A percentile compares a stretch with the other conserved stretches of the same genome.
Conservation (phyloP, 106 monocot species). For the Dactylorhiza incarnata region DNA sequence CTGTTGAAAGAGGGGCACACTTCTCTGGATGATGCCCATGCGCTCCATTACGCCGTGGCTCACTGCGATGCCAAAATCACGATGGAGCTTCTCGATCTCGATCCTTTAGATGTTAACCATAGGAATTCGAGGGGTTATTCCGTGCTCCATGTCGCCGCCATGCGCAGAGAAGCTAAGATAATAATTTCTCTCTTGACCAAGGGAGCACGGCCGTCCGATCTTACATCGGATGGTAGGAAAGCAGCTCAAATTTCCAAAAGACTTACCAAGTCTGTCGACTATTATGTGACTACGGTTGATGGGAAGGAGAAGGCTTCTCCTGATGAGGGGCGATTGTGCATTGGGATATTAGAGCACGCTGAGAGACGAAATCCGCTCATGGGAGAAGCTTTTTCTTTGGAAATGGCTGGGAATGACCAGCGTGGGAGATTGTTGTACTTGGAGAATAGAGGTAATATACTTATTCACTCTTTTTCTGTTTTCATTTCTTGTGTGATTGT, state of each 20-base stretch:
- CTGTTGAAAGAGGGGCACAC: conserved; percentile 52
- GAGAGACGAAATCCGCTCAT: conserved; percentile 45
- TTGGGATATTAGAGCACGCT: conserved; percentile 75
- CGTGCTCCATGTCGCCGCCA: conserved; percentile 72
- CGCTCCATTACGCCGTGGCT: conserved; percentile 77
- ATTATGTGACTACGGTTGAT: conserved; percentile 28
- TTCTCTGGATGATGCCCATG: conserved; percentile 70
- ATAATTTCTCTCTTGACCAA: conserved; percentile 67
- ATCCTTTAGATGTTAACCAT: conserved; percentile 63
- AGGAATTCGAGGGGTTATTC: conserved; percentile 62
- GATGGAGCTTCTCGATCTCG: conserved; percentile 56
- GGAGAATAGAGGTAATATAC: conserved; percentile 74
- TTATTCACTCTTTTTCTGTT: background rate
- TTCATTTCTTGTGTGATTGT: background rate
- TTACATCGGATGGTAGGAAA: conserved; percentile 53
- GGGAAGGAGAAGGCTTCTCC: conserved; percentile 33
- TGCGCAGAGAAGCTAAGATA: conserved; percentile 68
- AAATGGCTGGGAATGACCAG: conserved; percentile 43
- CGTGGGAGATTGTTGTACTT: conserved; percentile 58
- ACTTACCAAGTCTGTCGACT: conserved; percentile 54
- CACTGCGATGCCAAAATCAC: conserved; percentile 66
- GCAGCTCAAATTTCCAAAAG: conserved; percentile 71
- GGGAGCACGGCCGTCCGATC: conserved; percentile 58
- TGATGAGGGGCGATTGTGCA: conserved; percentile 53
- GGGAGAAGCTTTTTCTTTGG: conserved; percentile 49